Percentiles rank a stretch among this genome's conserved stretches.
Conservation (phyloP, 2,329 filamentous ascomycete species). For the Mycosphaerella sp. region DNA sequence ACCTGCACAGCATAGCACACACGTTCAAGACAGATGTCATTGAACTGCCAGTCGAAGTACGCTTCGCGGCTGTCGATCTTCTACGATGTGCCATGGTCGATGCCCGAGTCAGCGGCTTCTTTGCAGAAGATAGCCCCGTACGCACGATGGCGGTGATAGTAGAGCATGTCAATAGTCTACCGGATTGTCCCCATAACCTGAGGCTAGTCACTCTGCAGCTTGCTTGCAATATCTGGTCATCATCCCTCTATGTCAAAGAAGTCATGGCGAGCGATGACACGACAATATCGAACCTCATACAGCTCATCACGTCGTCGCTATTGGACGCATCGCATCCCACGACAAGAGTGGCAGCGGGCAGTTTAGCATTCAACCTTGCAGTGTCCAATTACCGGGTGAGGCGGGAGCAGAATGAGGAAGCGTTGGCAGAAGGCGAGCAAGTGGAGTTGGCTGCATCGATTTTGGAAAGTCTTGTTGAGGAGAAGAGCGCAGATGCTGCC, state of each 20-base stretch:
- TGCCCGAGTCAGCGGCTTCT: constrained; percentile 70
- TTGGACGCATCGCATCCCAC: constrained; percentile 69
- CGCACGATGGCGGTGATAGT: constrained; percentile 62
- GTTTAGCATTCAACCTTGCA: constrained; percentile 76
- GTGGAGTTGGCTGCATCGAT: constrained; percentile 76
- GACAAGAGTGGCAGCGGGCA: constrained; percentile 73
- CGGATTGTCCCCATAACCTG: constrained; percentile 68
- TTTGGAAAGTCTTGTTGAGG: constrained; percentile 62
- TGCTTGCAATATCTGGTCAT: constrained; percentile 77
- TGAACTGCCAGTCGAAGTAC: constrained; percentile 54
- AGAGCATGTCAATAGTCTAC: constrained; percentile 49
- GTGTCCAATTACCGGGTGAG: constrained; percentile 62
- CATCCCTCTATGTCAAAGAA: constrained; percentile 58
- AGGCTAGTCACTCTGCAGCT: constrained; percentile 79
- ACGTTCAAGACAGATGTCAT: constrained; percentile 21
- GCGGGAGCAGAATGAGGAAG: constrained; percentile 51
- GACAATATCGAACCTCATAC: constrained; percentile 52
- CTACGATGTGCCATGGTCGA: constrained; percentile 73
- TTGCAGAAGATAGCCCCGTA: constrained; percentile 62
- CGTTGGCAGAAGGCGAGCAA: constrained; percentile 62
- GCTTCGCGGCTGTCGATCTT: constrained; percentile 83
- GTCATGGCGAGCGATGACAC: constrained; percentile 22
- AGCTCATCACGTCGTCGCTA: constrained; percentile 69
- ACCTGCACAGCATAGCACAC: constrained; percentile 58
- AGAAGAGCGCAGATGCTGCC: constrained; percentile 56